These are phyloP conservation scores for Trifolium dubium DNA, from an alignment of 306 rosid genomes.

Conservation along the genomic window DNA sequence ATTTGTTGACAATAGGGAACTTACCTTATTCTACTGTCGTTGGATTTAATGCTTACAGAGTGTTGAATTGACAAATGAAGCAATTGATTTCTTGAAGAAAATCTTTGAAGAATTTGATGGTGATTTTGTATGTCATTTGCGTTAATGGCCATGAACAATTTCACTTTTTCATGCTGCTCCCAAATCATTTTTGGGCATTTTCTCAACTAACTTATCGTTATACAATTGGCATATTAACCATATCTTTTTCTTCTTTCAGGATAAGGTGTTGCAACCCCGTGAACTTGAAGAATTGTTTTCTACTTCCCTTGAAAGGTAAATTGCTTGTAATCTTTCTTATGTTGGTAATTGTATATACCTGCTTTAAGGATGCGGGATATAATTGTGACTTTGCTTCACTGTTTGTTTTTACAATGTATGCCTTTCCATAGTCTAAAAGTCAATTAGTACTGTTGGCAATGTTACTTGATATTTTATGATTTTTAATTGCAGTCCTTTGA, in stretches of 20 bases:
- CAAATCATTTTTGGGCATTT: conserved; percentile 17
- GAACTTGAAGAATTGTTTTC: conserved; percentile 93
- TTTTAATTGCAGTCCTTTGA: too few relatives aligned
- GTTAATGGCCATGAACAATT: conserved; percentile 10
- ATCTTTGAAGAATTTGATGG: conserved; percentile 73
- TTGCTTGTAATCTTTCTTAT: conserved; percentile 18
- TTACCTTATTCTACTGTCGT: conserved; percentile 24
- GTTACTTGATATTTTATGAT: too few relatives aligned
- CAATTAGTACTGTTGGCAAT: too few relatives aligned
- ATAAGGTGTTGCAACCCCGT: conserved; percentile 76
- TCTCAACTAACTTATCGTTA: conserved; percentile 10
- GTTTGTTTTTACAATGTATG: neutral
- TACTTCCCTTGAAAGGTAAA: conserved; percentile 89
- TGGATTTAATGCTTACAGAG: conserved; percentile 64
- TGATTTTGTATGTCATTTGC: conserved; percentile 65
- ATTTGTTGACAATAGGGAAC: conserved; percentile 1
- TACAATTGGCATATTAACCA: conserved; percentile 13
- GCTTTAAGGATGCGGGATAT: neutral
- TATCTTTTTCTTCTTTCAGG: conserved; percentile 52
- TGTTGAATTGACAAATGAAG: conserved; percentile 94
- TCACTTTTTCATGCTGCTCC: conserved; percentile 10
- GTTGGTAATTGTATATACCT: neutral
- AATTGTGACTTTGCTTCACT: neutral
- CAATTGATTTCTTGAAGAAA: conserved; percentile 75
- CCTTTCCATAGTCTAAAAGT: too few relatives aligned